Conservation (phyloP, 2,329 filamentous ascomycete species). For the Sphaerulina vaccinii region DNA sequence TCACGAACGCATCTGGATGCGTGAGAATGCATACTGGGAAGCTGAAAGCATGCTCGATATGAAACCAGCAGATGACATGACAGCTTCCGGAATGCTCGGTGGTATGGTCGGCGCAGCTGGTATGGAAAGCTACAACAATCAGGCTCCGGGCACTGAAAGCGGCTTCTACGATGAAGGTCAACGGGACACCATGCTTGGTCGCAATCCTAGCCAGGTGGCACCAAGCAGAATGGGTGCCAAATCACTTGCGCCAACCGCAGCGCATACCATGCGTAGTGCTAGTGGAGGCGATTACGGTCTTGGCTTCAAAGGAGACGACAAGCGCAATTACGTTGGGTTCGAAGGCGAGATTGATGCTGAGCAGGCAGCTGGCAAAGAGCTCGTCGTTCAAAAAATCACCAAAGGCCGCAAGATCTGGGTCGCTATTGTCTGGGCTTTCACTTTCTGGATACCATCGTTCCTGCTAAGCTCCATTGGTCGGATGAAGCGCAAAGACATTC, state of each 20-base stretch:
- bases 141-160: conserved; percentile 42
- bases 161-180: conserved; percentile 55
- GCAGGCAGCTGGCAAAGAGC: conserved; percentile 70
- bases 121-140: conserved; percentile 70
- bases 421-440: conserved; percentile 76
- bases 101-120: conserved; percentile 57
- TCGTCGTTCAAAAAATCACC: conserved; percentile 68
- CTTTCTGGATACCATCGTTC: conserved; percentile 92
- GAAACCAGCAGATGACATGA: conserved; percentile 59
- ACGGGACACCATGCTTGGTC: conserved; percentile 64
- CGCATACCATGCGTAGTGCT: conserved; percentile 53
- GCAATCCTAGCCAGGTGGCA: conserved; percentile 47
- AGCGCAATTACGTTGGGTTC: conserved; percentile 66
- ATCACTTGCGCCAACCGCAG: conserved; percentile 56
- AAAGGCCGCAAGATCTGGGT: conserved; percentile 74
- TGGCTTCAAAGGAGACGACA: conserved; percentile 78
- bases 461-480: conserved; percentile 76
- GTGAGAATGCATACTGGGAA: conserved; percentile 95
- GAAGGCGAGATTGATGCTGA: conserved; percentile 77
- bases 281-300: conserved; percentile 81
- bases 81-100: conserved; percentile 42
- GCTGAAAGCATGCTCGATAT: conserved; percentile 93
- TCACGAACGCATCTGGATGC: conserved; percentile 90
- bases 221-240: conserved; percentile 42
- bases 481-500: conserved; percentile 96